Percentiles rank a stretch among this genome's conserved stretches.
Conservation (phyloP, 2,329 filamentous ascomycete genomes). For the Botryosphaeria agaves region DNA sequence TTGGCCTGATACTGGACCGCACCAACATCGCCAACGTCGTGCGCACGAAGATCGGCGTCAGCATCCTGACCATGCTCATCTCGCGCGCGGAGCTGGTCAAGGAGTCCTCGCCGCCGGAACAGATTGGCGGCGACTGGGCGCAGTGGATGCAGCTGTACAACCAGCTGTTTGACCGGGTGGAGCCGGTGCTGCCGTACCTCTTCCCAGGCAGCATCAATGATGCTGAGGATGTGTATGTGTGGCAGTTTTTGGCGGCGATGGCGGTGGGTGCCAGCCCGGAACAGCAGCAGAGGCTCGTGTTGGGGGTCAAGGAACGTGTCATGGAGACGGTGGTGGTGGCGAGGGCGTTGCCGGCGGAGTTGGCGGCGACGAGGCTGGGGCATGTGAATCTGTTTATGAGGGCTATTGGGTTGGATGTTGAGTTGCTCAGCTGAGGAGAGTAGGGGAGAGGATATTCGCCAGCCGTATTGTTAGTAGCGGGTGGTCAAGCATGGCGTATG, state of each 20-base stretch:
- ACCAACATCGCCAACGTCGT: slow-evolving; percentile 73
- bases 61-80: slow-evolving; percentile 82
- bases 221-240: slow-evolving; percentile 76
- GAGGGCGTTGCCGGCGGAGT: slow-evolving; percentile 75
- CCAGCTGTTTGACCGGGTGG: slow-evolving; percentile 69
- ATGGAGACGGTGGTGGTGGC: slow-evolving; percentile 85
- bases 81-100: slow-evolving; percentile 89
- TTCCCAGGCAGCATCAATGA: slow-evolving; percentile 87
- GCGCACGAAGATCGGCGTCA: slow-evolving; percentile 73
- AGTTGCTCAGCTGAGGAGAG: slow-evolving; percentile 40
- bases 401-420: slow-evolving; percentile 95
- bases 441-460: no score
- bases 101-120: slow-evolving; percentile 49
- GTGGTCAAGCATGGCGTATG: no score
- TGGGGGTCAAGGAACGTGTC: slow-evolving; percentile 93
- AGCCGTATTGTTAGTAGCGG: no score
- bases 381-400: slow-evolving; percentile 98
- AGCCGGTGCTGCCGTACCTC: slow-evolving; percentile 65
- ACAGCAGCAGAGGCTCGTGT: slow-evolving; percentile 84
- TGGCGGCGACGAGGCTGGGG: slow-evolving; percentile 65
- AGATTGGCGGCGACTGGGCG: slow-evolving; percentile 55
- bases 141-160: slow-evolving; percentile 77
- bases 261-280: slow-evolving; percentile 86
- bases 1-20: slow-evolving; percentile 67
- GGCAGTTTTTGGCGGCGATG: slow-evolving; percentile 92